Percentiles rank a stretch among this genome's conserved stretches.
phyloP scores from a whole-genome alignment of 495 filamentous ascomycete genomes.

The Glonium stellatum region DNA sequence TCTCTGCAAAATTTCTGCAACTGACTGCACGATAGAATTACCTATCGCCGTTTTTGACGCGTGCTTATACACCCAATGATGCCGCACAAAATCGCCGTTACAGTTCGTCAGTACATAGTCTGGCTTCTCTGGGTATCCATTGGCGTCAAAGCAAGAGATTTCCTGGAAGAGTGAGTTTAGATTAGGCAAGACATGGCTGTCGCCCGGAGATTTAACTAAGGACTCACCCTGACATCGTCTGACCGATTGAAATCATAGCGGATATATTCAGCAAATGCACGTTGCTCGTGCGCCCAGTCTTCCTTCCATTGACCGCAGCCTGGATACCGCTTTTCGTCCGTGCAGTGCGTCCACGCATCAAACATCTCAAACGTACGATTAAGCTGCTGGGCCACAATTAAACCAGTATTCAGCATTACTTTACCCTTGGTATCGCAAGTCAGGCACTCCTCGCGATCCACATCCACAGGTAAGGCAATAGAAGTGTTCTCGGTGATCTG shows the following conservation, averaged over 20 bases:
- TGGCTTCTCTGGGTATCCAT: background rate
- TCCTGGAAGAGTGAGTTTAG: background rate
- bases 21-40: background rate
- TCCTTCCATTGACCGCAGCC: conserved; percentile 27
- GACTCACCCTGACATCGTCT: conserved; percentile 25
- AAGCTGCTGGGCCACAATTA: conserved; percentile 33
- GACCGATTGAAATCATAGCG: conserved; percentile 22
- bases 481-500: conserved; percentile 35
- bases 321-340: conserved; percentile 23
- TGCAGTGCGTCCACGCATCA: conserved; percentile 33
- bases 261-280: conserved; percentile 31
- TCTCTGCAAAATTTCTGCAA: background rate
- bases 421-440: conserved; percentile 27
- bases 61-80: background rate
- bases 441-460: conserved; percentile 10
- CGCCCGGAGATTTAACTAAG: no score
- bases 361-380: conserved; percentile 31
- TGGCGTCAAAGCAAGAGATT: conserved; percentile 22
- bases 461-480: conserved; percentile 41
- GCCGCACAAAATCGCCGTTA: background rate
- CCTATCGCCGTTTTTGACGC: background rate
- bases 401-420: conserved; percentile 34
- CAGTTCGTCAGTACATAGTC: background rate
- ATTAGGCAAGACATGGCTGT: background rate
- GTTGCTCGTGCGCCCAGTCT: conserved; percentile 34